phyloP scores from a whole-genome alignment of 441 rosid genomes.

The Populus hybrid region DNA sequence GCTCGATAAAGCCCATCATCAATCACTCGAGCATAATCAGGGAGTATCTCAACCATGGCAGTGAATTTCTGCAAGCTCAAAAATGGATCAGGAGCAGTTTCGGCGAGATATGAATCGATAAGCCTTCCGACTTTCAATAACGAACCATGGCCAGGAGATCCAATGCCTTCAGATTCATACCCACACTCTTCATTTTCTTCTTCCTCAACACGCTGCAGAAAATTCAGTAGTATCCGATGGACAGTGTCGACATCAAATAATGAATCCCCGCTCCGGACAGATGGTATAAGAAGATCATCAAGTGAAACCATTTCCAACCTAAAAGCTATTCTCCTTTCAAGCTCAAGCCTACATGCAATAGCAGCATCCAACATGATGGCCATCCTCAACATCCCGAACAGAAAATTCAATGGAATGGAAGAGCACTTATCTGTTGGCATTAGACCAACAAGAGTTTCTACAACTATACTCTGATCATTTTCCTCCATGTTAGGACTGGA shows the following conservation, averaged over 20 bases:
- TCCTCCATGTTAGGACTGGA: conserved; percentile 25
- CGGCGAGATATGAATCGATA: conserved; percentile 77
- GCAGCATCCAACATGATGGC: conserved; percentile 51
- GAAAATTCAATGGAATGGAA: conserved; percentile 51
- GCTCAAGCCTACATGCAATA: conserved; percentile 58
- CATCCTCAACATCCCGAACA: conserved; percentile 72
- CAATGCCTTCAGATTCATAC: conserved; percentile 58
- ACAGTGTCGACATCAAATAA: conserved; percentile 76
- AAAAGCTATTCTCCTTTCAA: conserved; percentile 61
- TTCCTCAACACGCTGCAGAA: conserved; percentile 60
- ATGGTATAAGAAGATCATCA: conserved; percentile 85
- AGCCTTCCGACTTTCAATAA: conserved; percentile 78
- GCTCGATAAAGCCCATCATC: conserved; percentile 89
- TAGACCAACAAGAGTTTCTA: conserved; percentile 65
- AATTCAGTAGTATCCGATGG: conserved; percentile 59
- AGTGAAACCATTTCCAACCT: conserved; percentile 60
- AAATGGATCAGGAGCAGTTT: conserved; percentile 85
- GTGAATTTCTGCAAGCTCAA: conserved; percentile 64
- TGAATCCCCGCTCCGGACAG: conserved; percentile 56
- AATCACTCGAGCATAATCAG: conserved; percentile 66
- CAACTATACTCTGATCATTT: conserved; percentile 46
- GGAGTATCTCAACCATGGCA: conserved; percentile 66
- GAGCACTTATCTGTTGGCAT: conserved; percentile 52
- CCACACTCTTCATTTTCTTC: conserved; percentile 56
- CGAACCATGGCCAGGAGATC: conserved; percentile 52